Base-by-base conservation (phyloP, 768 basidiomycete species). In the Sistotremastrum niveocremeum region DNA sequence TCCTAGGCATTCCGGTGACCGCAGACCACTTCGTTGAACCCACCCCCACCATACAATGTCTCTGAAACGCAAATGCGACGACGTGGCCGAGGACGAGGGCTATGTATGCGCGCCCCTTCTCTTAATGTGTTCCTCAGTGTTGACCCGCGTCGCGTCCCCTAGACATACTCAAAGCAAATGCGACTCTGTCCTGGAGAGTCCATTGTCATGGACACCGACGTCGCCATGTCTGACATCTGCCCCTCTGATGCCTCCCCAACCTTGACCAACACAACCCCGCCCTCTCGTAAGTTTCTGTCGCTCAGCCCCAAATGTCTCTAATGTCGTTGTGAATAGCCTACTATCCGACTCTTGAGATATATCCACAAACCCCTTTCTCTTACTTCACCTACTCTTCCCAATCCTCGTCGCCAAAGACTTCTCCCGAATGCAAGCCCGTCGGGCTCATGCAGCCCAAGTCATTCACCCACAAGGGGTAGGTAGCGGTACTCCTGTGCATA, bases 171-270 rank as follows among this genome's bases (percentile, higher is more conserved):
- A 33, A 85, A 88, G 61, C 81, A 85, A 58, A 51, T 82, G 28
- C 85, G 81, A 66, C 69, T 83, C 49, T 67, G 85, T 47, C 80
- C 82, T 39, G 86, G 85, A 60, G 84, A 82, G 46, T 73, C 79
- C 55, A 69, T 68, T 49, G 71, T 75, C 49, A 58, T 64, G 50
- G 79, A 84, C 60, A 62, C 65, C 55, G 84, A 87, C 59, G 71
- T 79, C 51, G 65, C 71, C 53, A 88, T 88, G 85, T 76, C 72
- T 56, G 72, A 73, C 53, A 64, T 61, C 43, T 63, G 68, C 43
- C 65, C 62, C 49, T 68, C 65, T 57, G 80, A 81, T 52, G 70
- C 71, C 59, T 52, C 54, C 69, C 70, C 53, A 64, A 68, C 54
- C 65, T 71, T 52, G 67, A 59, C 34, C 57, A 71, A 56, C 84